phyloP scores from a whole-genome alignment of 2,329 filamentous ascomycete species.

The Xylariaceae sp. region DNA sequence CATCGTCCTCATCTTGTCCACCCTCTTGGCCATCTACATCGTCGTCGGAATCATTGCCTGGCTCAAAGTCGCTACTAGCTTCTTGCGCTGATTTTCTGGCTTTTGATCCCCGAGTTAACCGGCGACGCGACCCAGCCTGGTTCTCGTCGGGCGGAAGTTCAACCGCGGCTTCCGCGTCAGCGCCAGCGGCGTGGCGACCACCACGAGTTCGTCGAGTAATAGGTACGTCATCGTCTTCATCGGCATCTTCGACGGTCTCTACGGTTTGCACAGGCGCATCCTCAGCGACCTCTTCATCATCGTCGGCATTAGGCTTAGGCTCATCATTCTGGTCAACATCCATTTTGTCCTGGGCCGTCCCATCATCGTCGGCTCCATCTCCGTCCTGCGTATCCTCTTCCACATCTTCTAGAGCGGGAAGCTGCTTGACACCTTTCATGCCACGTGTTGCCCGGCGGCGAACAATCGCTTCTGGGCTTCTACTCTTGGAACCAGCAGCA shows the following conservation, averaged over 20 bases:
- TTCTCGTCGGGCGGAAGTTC: conserved; percentile 22
- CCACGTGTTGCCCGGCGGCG: conserved; percentile 46
- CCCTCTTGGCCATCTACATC: conserved; percentile 43
- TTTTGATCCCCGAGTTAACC: conserved; percentile 46
- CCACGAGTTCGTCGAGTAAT: conserved; percentile 42
- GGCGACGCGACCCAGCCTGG: conserved; percentile 37
- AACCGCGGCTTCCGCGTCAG: conserved; percentile 15
- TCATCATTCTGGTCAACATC: conserved; percentile 28
- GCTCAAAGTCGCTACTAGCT: conserved; percentile 59
- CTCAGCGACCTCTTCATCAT: conserved; percentile 18
- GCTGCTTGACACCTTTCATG: conserved; percentile 47
- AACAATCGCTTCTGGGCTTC: conserved; percentile 50
- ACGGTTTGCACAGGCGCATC: conserved; percentile 31
- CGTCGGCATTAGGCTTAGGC: conserved; percentile 15
- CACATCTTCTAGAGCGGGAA: conserved; percentile 46
- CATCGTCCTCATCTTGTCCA: conserved; percentile 33
- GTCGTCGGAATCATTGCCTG: conserved; percentile 55
- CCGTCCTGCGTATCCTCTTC: conserved; percentile 41
- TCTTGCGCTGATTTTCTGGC: conserved; percentile 47
- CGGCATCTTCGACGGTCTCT: conserved; percentile 32
- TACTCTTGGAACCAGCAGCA: conserved; percentile 48
- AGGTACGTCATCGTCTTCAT: conserved; percentile 48
- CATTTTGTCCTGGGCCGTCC: conserved; percentile 26
- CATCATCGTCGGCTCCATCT: conserved; percentile 31
- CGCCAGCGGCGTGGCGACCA: conserved; percentile 20